phyloP scores from a whole-genome alignment of 2,329 filamentous ascomycete genomes.

The Albifimbria verrucaria region DNA sequence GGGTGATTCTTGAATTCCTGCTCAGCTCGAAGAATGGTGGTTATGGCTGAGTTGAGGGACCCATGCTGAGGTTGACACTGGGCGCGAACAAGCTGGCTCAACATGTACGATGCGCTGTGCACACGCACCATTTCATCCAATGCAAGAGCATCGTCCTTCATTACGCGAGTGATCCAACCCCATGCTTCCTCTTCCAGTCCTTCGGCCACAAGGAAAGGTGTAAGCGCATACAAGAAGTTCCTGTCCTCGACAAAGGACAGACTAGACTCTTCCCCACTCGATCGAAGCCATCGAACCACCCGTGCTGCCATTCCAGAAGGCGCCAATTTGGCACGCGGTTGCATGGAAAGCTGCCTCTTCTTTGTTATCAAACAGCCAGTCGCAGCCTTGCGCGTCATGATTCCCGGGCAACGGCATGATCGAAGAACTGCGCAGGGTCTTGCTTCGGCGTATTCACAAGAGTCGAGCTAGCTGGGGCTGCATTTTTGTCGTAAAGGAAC shows the following conservation, averaged over 20 bases:
- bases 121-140: constrained; percentile 17
- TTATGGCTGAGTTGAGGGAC: constrained; percentile 49
- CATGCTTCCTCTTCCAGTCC: constrained; percentile 48
- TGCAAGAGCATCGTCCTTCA: constrained; percentile 21
- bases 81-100: constrained; percentile 40
- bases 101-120: constrained; percentile 26
- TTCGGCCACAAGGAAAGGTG: constrained; percentile 51
- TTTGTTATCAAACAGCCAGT: constrained; percentile 52
- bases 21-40: constrained; percentile 44
- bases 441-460: constrained; percentile 17
- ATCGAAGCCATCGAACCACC: constrained; percentile 52
- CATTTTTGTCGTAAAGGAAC: constrained; percentile 37
- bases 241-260: constrained; percentile 42
- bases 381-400: constrained; percentile 53
- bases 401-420: constrained; percentile 51
- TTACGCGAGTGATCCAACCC: constrained; percentile 47
- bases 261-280: constrained; percentile 44
- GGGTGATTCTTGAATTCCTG: constrained; percentile 34
- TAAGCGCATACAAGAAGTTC: constrained; percentile 34
- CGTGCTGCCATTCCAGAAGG: constrained; percentile 42
- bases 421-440: constrained; percentile 53
- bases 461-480: constrained; percentile 14
- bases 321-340: constrained; percentile 26
- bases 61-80: constrained; percentile 34
- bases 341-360: constrained; percentile 33